Base-by-base conservation (phyloP, 73 alveolate species). In the Paramecium octaurelia region DNA sequence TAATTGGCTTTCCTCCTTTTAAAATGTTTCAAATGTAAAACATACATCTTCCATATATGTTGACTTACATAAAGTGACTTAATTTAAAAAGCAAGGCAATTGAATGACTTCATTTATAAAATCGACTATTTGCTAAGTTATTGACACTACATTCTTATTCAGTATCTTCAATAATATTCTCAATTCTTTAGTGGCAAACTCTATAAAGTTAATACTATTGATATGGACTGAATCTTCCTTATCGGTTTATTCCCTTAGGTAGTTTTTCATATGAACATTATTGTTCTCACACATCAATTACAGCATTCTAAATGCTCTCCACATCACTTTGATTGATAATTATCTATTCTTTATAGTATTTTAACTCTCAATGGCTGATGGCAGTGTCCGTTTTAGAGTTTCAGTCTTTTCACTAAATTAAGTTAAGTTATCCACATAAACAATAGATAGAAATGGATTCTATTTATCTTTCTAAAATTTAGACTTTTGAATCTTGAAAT, bases 31-130 rank as follows among this genome's bases (percentile, higher is more conserved):
- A 48, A 48, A 80, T 11, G 75, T 80, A 23, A 80, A 80, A 35
- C 91, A 80, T 6, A 80, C 91, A 80, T 80, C 91, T 48, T 80
- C 91, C 70, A 80, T 21, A 80, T 40, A 80, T 18, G 91, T 80
- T 8, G 91, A 80, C 46, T 80, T 80, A 64, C 91, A 80, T 40
- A 80, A 35, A 2, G 91, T 80, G 4, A 46, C 70, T 80, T 80
- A 46, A 80, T 80, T 80, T 73, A 43, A 46, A 23, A 31, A 42
- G 18, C 91, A 80, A 2, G 91, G 91, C 16, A 80, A 80, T 44
- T 80, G 29, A 4, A 80, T 80, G 1, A 80, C 91, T 80, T 80
- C 91, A 80, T 80, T 80, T 9, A 80, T 80, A 42, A 80, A 80
- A 23, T 80, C 91, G 1, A 80, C 91, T 24, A 80, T 43, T 44